These are phyloP conservation scores for Sinapis alba DNA, from an alignment of 441 rosid species.

Conservation along the genomic window DNA sequence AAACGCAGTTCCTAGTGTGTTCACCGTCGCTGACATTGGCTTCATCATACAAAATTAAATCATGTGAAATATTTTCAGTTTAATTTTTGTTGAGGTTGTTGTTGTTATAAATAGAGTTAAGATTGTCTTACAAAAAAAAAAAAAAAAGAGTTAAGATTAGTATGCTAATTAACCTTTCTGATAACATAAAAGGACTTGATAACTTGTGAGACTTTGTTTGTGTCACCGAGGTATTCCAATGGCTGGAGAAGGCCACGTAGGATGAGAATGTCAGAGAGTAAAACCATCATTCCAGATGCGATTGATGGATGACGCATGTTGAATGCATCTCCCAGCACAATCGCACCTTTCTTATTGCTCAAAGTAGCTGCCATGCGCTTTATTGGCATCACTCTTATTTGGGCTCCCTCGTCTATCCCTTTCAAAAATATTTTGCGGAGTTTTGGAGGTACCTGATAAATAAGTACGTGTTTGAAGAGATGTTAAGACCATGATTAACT, in stretches of 20 bases:
- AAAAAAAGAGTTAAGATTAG: not conserved
- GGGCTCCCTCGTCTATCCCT: constrained; percentile 50
- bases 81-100: not conserved
- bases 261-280: constrained; percentile 58
- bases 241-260: constrained; percentile 56
- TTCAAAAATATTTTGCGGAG: constrained; percentile 48
- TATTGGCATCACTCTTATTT: constrained; percentile 31
- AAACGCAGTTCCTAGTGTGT: constrained; percentile 52
- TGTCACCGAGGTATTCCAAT: constrained; percentile 41
- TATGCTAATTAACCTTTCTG: constrained; percentile 56
- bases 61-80: not conserved
- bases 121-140: too few species aligned
- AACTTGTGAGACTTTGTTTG: constrained; percentile 42
- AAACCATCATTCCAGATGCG: constrained; percentile 64
- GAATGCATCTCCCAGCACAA: constrained; percentile 67
- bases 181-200: constrained; percentile 52
- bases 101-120: not conserved
- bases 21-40: constrained; percentile 62
- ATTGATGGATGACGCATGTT: constrained; percentile 69
- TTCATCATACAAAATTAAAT: constrained; percentile 18
- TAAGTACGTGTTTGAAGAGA: not conserved
- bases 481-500: too few species aligned
- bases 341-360: constrained; percentile 54
- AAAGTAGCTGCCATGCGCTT: constrained; percentile 49
- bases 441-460: constrained; percentile 44